Evolutionary conservation across 2,329 filamentous ascomycete genomes (phyloP), one percentile per base, ranked within the genome.

Genomic region (Knoxdaviesia capensis): DNA sequence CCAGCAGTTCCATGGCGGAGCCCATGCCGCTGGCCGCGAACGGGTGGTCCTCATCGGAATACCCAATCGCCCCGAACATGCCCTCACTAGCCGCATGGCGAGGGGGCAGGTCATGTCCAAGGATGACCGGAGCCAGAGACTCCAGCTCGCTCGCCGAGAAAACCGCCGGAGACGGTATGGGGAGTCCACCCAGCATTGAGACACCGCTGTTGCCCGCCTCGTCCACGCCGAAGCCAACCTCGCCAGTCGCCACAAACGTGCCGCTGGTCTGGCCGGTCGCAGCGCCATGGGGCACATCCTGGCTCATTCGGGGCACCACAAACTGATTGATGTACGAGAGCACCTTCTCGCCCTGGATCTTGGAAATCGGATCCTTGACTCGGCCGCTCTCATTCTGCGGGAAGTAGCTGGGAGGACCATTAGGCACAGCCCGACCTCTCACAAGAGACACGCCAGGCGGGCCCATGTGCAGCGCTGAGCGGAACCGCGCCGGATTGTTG

Each of bases 241-340:
- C 49, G 40, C 48, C 49, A 6, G 48, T 48, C 20, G 47, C 49
- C 38, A 20, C 48, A 9, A 53, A 52, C 50, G 53, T 53, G 52
- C 49, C 55, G 43, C 48, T 48, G 34, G 43, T 51, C 40, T 53
- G 49, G 37, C 42, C 42, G 41, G 30, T 37, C 34, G 7, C 8
- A 38, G 48, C 51, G 63, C 57, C 45, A 66, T 68, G 43, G 63
- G 61, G 31, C 61, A 20, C 62, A 35, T 66, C 66, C 3, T 72
- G 59, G 48, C 71, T 72, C 10, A 74, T 61, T 4, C 68, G 66
- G 11, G 75, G 74, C 33, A 79, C 60, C 2, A 80, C 71, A 48
- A 75, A 77, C 54, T 80, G 74, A 54, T 80, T 79, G 56, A 80
- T 77, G 56, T 77, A 79, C 54, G 68, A 70, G 36, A 80, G 67